Evolutionary conservation across 2,329 filamentous ascomycete species (phyloP).

Genomic region (Aureobasidium sp.): DNA sequence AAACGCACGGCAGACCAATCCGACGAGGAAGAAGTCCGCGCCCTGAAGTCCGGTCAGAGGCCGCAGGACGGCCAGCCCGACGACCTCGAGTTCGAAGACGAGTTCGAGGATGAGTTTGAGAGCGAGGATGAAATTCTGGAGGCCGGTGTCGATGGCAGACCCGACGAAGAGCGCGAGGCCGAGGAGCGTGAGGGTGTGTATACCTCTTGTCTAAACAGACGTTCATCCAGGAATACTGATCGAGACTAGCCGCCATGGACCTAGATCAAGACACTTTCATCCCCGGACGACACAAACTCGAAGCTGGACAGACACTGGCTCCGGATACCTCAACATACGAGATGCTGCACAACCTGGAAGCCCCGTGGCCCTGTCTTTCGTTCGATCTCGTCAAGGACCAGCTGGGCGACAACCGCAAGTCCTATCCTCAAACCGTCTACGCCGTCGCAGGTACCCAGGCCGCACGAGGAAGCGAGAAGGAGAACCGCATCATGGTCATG

Average conservation of each 20-base stretch:
- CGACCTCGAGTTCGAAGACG: slow-evolving; percentile 78
- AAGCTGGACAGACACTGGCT: slow-evolving; percentile 80
- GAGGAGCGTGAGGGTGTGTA: slow-evolving; percentile 66
- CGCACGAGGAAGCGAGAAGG: slow-evolving; percentile 62
- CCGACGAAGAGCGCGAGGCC: slow-evolving; percentile 85
- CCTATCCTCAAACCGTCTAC: slow-evolving; percentile 94
- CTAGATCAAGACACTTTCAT: slow-evolving; percentile 94
- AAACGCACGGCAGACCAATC: slow-evolving; percentile 52
- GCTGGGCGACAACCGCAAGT: slow-evolving; percentile 80
- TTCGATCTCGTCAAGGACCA: slow-evolving; percentile 86
- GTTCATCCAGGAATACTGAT: neutral
- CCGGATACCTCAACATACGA: slow-evolving; percentile 94
- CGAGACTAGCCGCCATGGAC: slow-evolving; percentile 64
- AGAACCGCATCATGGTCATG: slow-evolving; percentile 93
- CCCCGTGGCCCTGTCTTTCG: slow-evolving; percentile 93
- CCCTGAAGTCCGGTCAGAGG: slow-evolving; percentile 56
- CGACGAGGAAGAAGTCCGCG: slow-evolving; percentile 40
- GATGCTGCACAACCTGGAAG: slow-evolving; percentile 91
- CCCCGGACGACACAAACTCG: slow-evolving; percentile 84
- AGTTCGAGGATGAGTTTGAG: slow-evolving; percentile 89
- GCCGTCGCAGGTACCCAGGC: slow-evolving; percentile 93
- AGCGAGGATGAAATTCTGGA: slow-evolving; percentile 89
- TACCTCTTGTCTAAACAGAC: neutral
- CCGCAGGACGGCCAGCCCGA: slow-evolving; percentile 47
- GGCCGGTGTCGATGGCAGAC: slow-evolving; percentile 85